Percentiles rank a stretch among this genome's conserved stretches.
phyloP scores from a whole-genome alignment of 2,329 filamentous ascomycete species.

The Xylaria sp. region DNA sequence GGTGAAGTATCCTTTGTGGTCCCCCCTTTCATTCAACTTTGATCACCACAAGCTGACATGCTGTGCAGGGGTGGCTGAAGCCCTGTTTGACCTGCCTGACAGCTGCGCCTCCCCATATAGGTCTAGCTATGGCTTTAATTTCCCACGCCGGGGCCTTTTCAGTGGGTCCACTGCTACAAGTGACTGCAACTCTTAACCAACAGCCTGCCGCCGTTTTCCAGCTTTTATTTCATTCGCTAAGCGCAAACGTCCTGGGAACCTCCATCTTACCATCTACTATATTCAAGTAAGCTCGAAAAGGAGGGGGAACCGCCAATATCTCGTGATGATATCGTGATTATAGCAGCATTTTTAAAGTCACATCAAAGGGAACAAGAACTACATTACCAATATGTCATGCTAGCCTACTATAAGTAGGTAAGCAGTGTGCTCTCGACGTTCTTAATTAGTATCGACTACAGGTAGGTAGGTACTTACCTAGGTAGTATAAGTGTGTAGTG shows the following conservation, averaged over 20 bases:
- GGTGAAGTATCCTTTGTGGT: background rate
- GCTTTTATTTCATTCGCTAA: constrained; percentile 22
- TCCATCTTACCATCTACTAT: background rate
- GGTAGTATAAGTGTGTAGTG: too few relatives aligned
- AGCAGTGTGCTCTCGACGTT: background rate
- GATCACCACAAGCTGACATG: constrained; percentile 25
- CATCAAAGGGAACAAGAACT: background rate
- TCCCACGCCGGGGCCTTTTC: constrained; percentile 18
- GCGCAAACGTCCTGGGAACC: constrained; percentile 22
- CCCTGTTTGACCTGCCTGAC: constrained; percentile 12
- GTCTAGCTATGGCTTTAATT: constrained; percentile 29
- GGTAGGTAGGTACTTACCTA: background rate
- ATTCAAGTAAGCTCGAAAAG: background rate
- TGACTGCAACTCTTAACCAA: constrained; percentile 14
- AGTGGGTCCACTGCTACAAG: constrained; percentile 14
- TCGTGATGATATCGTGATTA: background rate
- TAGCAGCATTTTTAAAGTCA: background rate
- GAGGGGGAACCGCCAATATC: background rate
- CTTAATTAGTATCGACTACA: background rate
- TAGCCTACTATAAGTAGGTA: background rate
- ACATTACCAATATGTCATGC: too few relatives aligned
- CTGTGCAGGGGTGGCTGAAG: constrained; percentile 15
- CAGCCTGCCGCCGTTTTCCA: constrained; percentile 4
- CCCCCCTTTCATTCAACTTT: constrained; percentile 23
- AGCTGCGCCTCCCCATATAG: constrained; percentile 24